phyloP scores from a whole-genome alignment of 1,284 basidiomycete species.

The Lentinula novae-zelandiae region DNA sequence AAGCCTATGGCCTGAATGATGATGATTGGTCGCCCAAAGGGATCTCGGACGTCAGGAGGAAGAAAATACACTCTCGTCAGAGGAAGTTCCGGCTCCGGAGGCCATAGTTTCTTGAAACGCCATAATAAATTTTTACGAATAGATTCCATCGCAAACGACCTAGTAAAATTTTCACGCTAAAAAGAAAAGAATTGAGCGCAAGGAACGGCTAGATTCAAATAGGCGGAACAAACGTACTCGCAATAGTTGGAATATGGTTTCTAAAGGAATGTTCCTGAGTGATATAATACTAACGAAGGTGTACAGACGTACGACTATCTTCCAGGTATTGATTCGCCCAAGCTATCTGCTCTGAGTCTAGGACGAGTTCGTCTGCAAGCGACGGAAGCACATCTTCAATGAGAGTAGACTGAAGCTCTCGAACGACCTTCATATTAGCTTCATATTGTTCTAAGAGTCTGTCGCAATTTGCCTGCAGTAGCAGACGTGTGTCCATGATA shows the following conservation, averaged over 20 bases:
- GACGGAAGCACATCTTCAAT: slow-evolving; percentile 55
- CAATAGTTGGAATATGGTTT: slow-evolving; percentile 60
- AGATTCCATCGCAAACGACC: slow-evolving; percentile 59
- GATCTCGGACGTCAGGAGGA: slow-evolving; percentile 48
- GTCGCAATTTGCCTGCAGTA: slow-evolving; percentile 37
- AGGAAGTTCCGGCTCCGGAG: slow-evolving; percentile 25
- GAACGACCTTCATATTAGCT: slow-evolving; percentile 40
- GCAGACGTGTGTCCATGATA: slow-evolving; percentile 26
- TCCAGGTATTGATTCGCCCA: slow-evolving; percentile 59
- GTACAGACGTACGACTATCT: slow-evolving; percentile 48
- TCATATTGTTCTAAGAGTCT: slow-evolving; percentile 42
- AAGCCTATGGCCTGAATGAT: slow-evolving; percentile 41
- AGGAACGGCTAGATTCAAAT: slow-evolving; percentile 10
- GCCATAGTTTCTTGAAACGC: slow-evolving; percentile 51
- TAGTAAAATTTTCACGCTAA: slow-evolving; percentile 65
- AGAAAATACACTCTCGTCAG: slow-evolving; percentile 45
- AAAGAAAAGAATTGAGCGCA: slow-evolving; percentile 14
- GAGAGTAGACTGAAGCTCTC: slow-evolving; percentile 45
- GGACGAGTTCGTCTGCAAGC: slow-evolving; percentile 51
- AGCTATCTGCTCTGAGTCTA: slow-evolving; percentile 39
- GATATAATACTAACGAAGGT: not conserved
- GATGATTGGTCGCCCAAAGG: slow-evolving; percentile 60
- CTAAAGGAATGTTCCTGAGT: slow-evolving; percentile 32
- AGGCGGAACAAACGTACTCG: slow-evolving; percentile 41
- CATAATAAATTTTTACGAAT: slow-evolving; percentile 53